Evolutionary conservation across 768 basidiomycete species (phyloP).

Genomic region (Pleurotus pulmonarius): DNA sequence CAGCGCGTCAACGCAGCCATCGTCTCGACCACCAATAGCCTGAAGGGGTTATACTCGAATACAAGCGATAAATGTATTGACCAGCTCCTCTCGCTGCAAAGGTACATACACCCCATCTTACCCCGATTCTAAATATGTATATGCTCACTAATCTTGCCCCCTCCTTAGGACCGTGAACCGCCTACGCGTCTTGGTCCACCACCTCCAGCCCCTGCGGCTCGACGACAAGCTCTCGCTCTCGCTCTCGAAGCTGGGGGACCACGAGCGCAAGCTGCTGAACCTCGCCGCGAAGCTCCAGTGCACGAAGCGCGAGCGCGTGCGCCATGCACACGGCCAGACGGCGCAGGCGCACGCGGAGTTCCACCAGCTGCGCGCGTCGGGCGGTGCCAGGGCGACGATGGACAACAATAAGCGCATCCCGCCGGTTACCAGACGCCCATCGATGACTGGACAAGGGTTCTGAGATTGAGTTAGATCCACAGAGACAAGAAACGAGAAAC

Average conservation of each 20-base stretch:
- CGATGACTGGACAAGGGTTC: neutral
- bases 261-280: slow-evolving; percentile 34
- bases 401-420: neutral
- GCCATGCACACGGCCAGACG: neutral
- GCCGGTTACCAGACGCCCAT: neutral
- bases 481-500: too few species aligned
- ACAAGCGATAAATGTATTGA: slow-evolving; percentile 27
- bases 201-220: slow-evolving; percentile 9
- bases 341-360: neutral
- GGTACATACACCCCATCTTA: slow-evolving; percentile 16
- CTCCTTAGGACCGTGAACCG: slow-evolving; percentile 3
- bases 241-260: slow-evolving; percentile 31
- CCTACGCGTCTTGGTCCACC: slow-evolving; percentile 5
- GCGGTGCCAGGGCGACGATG: neutral
- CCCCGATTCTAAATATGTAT: slow-evolving; percentile 4
- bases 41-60: neutral
- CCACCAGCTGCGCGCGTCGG: neutral
- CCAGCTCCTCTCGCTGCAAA: slow-evolving; percentile 29
- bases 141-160: slow-evolving; percentile 1
- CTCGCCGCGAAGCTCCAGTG: slow-evolving; percentile 33
- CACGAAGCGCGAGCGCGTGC: slow-evolving; percentile 11
- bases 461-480: neutral
- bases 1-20: slow-evolving; percentile 12
- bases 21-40: neutral
- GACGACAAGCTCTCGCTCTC: slow-evolving; percentile 20